Evolutionary conservation across 202 grass and related monocot genomes (phyloP), one percentile per base, ranked within the genome.

Genomic region (Cymbopogon flexuosus): DNA sequence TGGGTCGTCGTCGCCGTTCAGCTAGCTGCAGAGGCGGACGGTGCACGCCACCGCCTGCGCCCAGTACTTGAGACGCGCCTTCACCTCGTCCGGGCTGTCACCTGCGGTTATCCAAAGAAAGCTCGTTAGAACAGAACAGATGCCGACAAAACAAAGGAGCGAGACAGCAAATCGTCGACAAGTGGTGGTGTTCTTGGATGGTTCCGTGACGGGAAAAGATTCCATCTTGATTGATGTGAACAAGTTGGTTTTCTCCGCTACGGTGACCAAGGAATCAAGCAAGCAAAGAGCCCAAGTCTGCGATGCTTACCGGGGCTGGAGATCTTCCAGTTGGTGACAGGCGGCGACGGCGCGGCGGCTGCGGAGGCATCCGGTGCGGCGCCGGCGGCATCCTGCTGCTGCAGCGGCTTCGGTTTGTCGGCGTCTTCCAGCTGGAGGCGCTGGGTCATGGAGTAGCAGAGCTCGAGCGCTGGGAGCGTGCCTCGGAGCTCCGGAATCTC

Each of bases 361-460:
- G 14, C 0, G 90, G 31, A 5, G 81, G 68, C n/a, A 62, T 6
- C 21, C n/a, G 27, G 2, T 18, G 47, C n/a, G 2, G 7, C 52
- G 52, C n/a, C 7, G n/a, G 52, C 52, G 19, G 8, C 19, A 2
- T 57, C n/a, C 8, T 57, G n/a, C n/a, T 57, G 52, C 49, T 6
- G 52, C n/a, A 0, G 0, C 0, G 18, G 18, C 6, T 8, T 52
- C n/a, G n/a, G 49, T 12, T 2, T 18, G 47, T 19, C 5, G 6
- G 10, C 52, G 49, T n/a, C 16, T 1, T n/a, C 49, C 8, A 57
- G 52, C 0, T 57, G 52, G n/a, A 57, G 52, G 19, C 52, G 58
- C 58, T 90, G 87, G 72, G 67, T 90, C 87, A 93, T 90, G 81
- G 90, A 93, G 82, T 93, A 93, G 77, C 87, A 89, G 62, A 93